These are phyloP conservation scores for Skeletonema menzelii DNA, from an alignment of 108 stramenopile species.

Conservation along the genomic window DNA sequence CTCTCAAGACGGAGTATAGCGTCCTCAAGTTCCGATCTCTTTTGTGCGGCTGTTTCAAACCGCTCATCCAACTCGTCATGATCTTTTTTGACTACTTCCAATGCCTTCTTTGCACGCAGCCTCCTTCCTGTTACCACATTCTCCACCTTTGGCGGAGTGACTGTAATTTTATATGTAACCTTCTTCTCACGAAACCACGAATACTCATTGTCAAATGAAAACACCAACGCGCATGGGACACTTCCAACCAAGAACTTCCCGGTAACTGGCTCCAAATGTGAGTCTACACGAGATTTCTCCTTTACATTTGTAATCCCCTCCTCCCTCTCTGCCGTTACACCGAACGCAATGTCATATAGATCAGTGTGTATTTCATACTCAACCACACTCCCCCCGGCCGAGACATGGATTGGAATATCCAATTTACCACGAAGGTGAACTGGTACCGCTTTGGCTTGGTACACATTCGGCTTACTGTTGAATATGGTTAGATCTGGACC, in stretches of 20 bases:
- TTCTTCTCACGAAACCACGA: slow-evolving; percentile 89
- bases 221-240: slow-evolving; percentile 78
- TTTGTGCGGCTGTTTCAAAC: slow-evolving; percentile 30
- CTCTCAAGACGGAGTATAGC: slow-evolving; percentile 55
- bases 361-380: slow-evolving; percentile 68
- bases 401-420: slow-evolving; percentile 82
- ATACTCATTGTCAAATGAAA: slow-evolving; percentile 86
- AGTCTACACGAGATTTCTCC: slow-evolving; percentile 72
- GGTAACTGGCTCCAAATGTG: slow-evolving; percentile 66
- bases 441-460: slow-evolving; percentile 76
- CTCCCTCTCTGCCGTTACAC: slow-evolving; percentile 84
- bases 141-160: slow-evolving; percentile 67
- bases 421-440: slow-evolving; percentile 67
- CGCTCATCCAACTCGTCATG: slow-evolving; percentile 42
- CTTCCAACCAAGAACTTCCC: slow-evolving; percentile 86
- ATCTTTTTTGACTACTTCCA: slow-evolving; percentile 67
- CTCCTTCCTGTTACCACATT: slow-evolving; percentile 67
- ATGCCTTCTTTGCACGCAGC: slow-evolving; percentile 74
- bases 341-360: slow-evolving; percentile 76
- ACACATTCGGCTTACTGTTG: slow-evolving; percentile 57
- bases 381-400: slow-evolving; percentile 75
- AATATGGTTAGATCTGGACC: slow-evolving; percentile 61
- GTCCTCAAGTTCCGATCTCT: slow-evolving; percentile 42
- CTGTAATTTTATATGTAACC: slow-evolving; percentile 74
- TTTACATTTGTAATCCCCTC: slow-evolving; percentile 83